These are phyloP conservation scores for Salix brachista DNA, from an alignment of 345 rosid species.

Conservation along the genomic window DNA sequence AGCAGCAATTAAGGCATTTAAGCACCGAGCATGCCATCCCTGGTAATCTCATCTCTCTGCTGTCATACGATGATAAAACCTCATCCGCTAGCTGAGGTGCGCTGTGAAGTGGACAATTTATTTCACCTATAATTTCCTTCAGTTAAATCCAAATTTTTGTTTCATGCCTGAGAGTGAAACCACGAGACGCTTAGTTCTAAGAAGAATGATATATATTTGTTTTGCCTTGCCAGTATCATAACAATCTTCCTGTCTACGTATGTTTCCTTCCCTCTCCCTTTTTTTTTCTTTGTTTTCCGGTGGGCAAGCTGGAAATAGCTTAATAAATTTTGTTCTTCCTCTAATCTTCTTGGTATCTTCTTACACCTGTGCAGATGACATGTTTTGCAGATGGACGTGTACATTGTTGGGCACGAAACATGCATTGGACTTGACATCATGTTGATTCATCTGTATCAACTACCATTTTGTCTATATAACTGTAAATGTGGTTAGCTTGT, in stretches of 20 bases:
- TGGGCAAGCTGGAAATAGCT: neutral
- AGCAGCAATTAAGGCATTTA: constrained; percentile 76
- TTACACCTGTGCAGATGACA: constrained; percentile 34
- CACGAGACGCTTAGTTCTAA: neutral
- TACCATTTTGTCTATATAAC: constrained; percentile 18
- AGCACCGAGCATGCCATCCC: constrained; percentile 38
- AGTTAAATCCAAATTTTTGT: neutral
- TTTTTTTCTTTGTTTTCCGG: neutral
- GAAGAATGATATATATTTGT: neutral
- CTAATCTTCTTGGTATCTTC: neutral
- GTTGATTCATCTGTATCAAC: constrained; percentile 18
- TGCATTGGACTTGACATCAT: neutral
- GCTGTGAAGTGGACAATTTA: neutral
- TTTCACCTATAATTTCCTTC: neutral
- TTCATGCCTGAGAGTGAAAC: neutral
- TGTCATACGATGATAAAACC: neutral
- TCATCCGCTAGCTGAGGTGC: neutral
- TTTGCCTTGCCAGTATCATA: neutral
- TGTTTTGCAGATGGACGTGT: constrained; percentile 1
- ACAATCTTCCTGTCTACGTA: too few species aligned
- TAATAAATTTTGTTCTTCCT: neutral
- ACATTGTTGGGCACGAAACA: constrained; percentile 5
- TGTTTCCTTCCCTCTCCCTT: neutral
- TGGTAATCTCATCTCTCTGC: constrained; percentile 38
- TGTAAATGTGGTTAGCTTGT: constrained; percentile 37